Conservation (phyloP, 495 filamentous ascomycete genomes). For the Chaetomium tenue region DNA sequence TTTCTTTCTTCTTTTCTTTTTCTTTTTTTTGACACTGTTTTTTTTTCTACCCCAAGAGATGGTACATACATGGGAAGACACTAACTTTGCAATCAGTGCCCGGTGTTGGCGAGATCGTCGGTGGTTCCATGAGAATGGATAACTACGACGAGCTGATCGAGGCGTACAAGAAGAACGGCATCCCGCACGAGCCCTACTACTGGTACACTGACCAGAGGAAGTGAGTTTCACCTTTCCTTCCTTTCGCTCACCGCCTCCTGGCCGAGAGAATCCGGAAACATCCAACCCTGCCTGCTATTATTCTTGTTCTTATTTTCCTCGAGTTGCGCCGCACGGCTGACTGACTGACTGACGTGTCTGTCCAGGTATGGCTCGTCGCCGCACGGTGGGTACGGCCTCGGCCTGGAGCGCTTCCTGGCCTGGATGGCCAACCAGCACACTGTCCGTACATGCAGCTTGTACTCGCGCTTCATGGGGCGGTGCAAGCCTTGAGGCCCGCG, state of each 20-base stretch:
- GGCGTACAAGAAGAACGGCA: conserved; percentile 83
- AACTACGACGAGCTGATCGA: conserved; percentile 87
- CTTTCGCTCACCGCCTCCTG: neutral
- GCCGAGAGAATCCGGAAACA: too few relatives aligned
- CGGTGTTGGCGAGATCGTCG: conserved; percentile 94
- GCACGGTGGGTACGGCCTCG: conserved; percentile 94
- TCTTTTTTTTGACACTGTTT: too few relatives aligned
- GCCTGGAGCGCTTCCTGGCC: conserved; percentile 92
- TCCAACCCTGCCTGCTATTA: too few relatives aligned
- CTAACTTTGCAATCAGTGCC: conserved; percentile 21
- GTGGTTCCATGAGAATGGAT: conserved; percentile 94
- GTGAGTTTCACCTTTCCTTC: conserved; percentile 55
- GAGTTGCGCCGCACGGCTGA: neutral
- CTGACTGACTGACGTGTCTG: neutral
- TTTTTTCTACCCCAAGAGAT: neutral
- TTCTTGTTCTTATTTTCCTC: neutral
- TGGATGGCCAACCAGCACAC: conserved; percentile 94
- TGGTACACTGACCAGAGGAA: conserved; percentile 99
- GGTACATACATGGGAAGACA: neutral
- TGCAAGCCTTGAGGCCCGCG: conserved; percentile 69
- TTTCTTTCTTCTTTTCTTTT: neutral
- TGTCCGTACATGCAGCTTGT: conserved; percentile 84
- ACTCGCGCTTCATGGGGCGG: conserved; percentile 89
- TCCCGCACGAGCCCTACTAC: conserved; percentile 85
- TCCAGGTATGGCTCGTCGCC: conserved; percentile 86